Evolutionary conservation across 768 basidiomycete species (phyloP).

Genomic region (Austroboletus eburneus): DNA sequence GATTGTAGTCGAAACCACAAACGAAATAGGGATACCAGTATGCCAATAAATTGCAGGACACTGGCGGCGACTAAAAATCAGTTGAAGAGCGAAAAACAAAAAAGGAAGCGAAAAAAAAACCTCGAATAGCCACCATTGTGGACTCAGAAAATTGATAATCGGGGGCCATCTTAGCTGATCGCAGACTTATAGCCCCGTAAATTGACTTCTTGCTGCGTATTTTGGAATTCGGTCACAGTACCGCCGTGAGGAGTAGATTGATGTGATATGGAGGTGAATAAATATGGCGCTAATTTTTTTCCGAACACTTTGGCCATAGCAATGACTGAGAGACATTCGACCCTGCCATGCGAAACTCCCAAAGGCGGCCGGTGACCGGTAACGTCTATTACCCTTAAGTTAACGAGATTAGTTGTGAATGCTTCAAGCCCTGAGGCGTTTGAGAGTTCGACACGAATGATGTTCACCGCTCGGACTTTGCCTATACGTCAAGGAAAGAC

Average conservation of each 20-base stretch:
- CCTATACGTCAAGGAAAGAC: background rate
- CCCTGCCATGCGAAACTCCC: too few species aligned
- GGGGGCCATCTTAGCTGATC: background rate
- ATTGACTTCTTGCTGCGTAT: background rate
- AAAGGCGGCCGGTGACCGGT: too few species aligned
- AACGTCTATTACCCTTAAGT: too few species aligned
- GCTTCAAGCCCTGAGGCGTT: background rate
- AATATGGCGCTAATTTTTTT: too few species aligned
- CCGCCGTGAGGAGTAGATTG: background rate
- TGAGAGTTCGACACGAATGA: background rate
- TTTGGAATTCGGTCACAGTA: background rate
- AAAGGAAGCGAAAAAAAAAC: background rate
- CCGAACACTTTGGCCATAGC: too few species aligned
- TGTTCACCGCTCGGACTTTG: too few species aligned
- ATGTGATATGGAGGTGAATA: too few species aligned
- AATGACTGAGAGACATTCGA: background rate
- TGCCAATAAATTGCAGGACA: slow-evolving; percentile 9
- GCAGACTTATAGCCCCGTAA: slow-evolving; percentile 8
- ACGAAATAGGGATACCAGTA: slow-evolving; percentile 16
- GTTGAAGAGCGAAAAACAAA: slow-evolving; percentile 1
- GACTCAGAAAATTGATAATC: slow-evolving; percentile 11
- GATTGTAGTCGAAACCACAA: slow-evolving; percentile 15
- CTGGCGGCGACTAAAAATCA: slow-evolving; percentile 2
- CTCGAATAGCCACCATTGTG: slow-evolving; percentile 7
- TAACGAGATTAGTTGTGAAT: too few species aligned